These are phyloP conservation scores for Yamadazyma sp. DNA, from an alignment of 805 yeast species.

Conservation along the genomic window DNA sequence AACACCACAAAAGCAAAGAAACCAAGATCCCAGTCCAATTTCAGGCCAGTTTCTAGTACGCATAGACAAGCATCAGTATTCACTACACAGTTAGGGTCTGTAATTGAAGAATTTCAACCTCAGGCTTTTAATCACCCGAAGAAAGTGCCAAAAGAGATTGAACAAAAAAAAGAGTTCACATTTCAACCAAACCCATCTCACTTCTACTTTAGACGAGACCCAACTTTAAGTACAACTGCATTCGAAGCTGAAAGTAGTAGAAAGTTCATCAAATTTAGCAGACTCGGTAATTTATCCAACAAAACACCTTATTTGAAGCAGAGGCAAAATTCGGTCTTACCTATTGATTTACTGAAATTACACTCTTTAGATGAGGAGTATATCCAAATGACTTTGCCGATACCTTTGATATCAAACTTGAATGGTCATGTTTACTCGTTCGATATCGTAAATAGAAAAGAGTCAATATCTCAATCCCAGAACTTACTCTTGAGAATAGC, in stretches of 20 bases:
- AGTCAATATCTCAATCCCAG: slow-evolving; percentile 16
- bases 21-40: not conserved
- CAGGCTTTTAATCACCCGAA: too few species aligned
- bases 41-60: too few species aligned
- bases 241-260: slow-evolving; percentile 34
- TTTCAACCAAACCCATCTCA: slow-evolving; percentile 9
- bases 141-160: too few species aligned
- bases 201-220: slow-evolving; percentile 21
- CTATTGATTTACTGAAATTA: slow-evolving; percentile 5
- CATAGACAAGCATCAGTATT: too few species aligned
- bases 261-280: slow-evolving; percentile 13
- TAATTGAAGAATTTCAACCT: too few species aligned
- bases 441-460: slow-evolving; percentile 20
- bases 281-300: not conserved
- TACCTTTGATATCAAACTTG: slow-evolving; percentile 6
- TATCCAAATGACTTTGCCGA: not conserved
- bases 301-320: not conserved
- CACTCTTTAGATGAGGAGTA: slow-evolving; percentile 5
- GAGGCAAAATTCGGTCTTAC: not conserved
- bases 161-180: too few species aligned
- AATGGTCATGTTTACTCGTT: slow-evolving; percentile 22
- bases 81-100: too few species aligned
- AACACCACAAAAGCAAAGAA: not conserved
- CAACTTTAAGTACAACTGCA: slow-evolving; percentile 25
- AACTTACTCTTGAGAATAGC: slow-evolving; percentile 18